Percentiles rank a stretch among this genome's conserved stretches.
phyloP scores from a whole-genome alignment of 805 yeast genomes.

The Candida piceae region DNA sequence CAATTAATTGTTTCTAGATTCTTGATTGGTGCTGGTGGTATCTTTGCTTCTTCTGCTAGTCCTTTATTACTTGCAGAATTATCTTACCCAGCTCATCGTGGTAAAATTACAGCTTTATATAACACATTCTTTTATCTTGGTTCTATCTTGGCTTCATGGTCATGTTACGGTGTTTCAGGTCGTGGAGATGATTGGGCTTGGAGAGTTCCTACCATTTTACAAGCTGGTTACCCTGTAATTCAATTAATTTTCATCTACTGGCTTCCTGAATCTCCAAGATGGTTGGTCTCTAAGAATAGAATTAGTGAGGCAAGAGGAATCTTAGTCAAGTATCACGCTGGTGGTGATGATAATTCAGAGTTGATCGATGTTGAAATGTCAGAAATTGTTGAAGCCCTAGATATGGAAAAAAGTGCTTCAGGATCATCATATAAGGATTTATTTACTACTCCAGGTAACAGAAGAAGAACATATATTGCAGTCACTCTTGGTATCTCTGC shows the following conservation, averaged over 20 bases:
- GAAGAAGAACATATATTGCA: constrained; percentile 34
- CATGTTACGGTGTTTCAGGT: constrained; percentile 36
- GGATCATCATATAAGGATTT: constrained; percentile 33
- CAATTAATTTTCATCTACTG: constrained; percentile 33
- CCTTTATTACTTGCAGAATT: constrained; percentile 48
- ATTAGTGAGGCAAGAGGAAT: constrained; percentile 29
- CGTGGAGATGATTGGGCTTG: constrained; percentile 36
- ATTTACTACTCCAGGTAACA: constrained; percentile 30
- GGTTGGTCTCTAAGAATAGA: constrained; percentile 32
- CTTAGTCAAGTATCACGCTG: constrained; percentile 34
- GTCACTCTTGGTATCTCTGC: constrained; percentile 29
- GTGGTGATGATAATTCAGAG: constrained; percentile 27
- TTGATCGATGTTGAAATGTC: constrained; percentile 32
- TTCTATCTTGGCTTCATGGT: constrained; percentile 43
- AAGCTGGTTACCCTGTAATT: constrained; percentile 41
- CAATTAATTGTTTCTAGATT: constrained; percentile 42
- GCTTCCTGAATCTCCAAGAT: constrained; percentile 43
- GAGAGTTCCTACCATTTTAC: constrained; percentile 52
- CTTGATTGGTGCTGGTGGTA: constrained; percentile 43
- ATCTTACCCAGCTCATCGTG: constrained; percentile 43
- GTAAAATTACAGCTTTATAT: constrained; percentile 38
- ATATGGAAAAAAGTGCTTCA: constrained; percentile 31
- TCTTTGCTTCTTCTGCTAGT: constrained; percentile 37
- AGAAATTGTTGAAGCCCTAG: constrained; percentile 34
- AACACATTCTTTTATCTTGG: constrained; percentile 45